These are phyloP conservation scores for Microdochium paspali DNA, from an alignment of 2,329 filamentous ascomycete species.

Conservation along the genomic window DNA sequence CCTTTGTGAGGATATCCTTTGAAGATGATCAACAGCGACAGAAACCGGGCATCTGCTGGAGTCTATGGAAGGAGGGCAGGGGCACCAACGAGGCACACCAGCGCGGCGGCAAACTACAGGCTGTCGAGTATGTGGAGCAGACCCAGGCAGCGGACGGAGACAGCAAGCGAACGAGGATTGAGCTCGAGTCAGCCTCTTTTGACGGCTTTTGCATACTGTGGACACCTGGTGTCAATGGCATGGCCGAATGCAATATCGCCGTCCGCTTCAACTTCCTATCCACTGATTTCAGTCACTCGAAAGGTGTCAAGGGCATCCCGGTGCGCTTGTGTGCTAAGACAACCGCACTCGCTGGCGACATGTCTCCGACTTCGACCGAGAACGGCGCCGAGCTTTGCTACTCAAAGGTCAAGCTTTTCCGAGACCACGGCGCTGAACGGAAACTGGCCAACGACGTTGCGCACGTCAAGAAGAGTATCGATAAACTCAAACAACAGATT, in stretches of 20 bases:
- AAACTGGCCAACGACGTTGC: constrained; percentile 92
- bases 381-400: constrained; percentile 62
- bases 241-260: constrained; percentile 72
- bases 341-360: constrained; percentile 33
- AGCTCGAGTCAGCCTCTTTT: constrained; percentile 71
- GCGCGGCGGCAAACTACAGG: constrained; percentile 81
- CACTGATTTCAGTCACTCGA: constrained; percentile 97
- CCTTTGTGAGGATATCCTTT: constrained; percentile 90
- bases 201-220: constrained; percentile 90
- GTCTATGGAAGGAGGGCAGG: constrained; percentile 87
- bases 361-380: constrained; percentile 22
- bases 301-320: constrained; percentile 95
- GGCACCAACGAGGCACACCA: constrained; percentile 96
- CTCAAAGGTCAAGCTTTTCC: constrained; percentile 95
- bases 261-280: constrained; percentile 98
- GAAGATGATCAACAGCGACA: constrained; percentile 90
- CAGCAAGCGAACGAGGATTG: constrained; percentile 57
- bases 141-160: constrained; percentile 50
- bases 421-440: constrained; percentile 89
- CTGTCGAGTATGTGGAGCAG: constrained; percentile 82
- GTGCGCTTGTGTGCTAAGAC: constrained; percentile 91
- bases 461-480: constrained; percentile 92
- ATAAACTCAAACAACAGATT: constrained; percentile 92
- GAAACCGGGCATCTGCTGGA: constrained; percentile 77
- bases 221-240: constrained; percentile 62